A percentile compares a stretch with the other conserved stretches of the same genome.
phyloP scores from a whole-genome alignment of 192 early-diverging fungal species.

The Backusella tuberculispora region DNA sequence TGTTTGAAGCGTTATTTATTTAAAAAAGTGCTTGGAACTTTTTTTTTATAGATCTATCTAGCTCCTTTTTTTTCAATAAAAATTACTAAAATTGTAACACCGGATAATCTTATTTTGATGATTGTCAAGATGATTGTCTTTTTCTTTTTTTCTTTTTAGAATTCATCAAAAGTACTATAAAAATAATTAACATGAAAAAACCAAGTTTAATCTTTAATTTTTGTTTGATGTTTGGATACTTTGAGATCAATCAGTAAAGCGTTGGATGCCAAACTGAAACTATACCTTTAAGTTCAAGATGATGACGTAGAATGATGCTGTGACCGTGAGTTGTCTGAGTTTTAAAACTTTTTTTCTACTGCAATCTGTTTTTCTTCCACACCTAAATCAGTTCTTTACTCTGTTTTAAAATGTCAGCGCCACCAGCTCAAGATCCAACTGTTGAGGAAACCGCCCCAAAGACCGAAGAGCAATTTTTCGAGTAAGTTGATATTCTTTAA shows the following conservation, averaged over 20 bases:
- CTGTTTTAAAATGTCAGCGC: slow-evolving; percentile 25
- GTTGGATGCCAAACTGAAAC: background rate
- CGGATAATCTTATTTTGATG: too few species aligned
- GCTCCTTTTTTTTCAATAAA: background rate
- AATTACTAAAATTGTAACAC: background rate
- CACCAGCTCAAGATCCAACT: slow-evolving; percentile 25
- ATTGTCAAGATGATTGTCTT: too few species aligned
- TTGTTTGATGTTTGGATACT: too few species aligned
- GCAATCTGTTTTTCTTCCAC: background rate
- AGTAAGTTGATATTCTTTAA: slow-evolving; percentile 22
- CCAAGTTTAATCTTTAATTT: too few species aligned
- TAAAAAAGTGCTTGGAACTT: too few species aligned
- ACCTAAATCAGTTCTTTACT: background rate
- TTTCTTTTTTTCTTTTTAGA: too few species aligned
- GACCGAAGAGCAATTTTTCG: slow-evolving; percentile 57
- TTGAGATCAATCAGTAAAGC: too few species aligned
- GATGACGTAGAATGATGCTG: background rate
- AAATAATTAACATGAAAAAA: too few species aligned
- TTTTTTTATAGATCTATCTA: background rate
- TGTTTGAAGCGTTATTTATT: too few species aligned
- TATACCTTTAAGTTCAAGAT: background rate
- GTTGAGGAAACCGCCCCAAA: slow-evolving; percentile 48
- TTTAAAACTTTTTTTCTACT: slow-evolving; percentile 11
- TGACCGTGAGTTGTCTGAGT: background rate
- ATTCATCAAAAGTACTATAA: too few species aligned